phyloP scores from a whole-genome alignment of 345 rosid genomes.

The Iberis pinnata region DNA sequence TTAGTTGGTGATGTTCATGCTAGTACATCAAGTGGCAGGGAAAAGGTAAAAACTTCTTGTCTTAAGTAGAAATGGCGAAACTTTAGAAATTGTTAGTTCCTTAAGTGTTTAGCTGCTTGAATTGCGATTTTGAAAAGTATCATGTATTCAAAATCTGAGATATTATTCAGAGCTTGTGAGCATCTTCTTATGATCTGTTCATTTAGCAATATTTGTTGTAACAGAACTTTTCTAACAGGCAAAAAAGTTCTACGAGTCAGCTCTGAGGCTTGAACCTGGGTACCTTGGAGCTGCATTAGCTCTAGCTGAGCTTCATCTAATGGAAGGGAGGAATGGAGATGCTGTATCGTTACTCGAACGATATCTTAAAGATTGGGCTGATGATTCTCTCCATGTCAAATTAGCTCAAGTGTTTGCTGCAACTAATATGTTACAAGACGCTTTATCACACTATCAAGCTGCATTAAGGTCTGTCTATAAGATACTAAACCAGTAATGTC shows the following conservation, averaged over 20 bases:
- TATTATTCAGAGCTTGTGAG: constrained; percentile 4
- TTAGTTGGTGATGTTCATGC: constrained; percentile 98
- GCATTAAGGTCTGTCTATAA: constrained; percentile 63
- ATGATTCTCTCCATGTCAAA: constrained; percentile 94
- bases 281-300: constrained; percentile 96
- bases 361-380: constrained; percentile 96
- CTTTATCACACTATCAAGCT: constrained; percentile 85
- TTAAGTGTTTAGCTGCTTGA: not conserved
- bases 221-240: constrained; percentile 47
- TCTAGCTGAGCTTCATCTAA: constrained; percentile 83
- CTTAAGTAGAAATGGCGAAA: not conserved
- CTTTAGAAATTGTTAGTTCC: not conserved
- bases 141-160: not conserved
- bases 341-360: constrained; percentile 91
- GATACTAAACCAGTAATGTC: not conserved
- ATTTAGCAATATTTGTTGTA: not conserved
- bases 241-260: constrained; percentile 90
- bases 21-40: constrained; percentile 79
- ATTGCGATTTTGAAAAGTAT: too few relatives aligned
- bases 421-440: constrained; percentile 73
- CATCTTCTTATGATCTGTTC: not conserved
- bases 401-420: constrained; percentile 93
- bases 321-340: constrained; percentile 87
- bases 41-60: constrained; percentile 51
- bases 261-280: constrained; percentile 88